Evolutionary conservation across 768 basidiomycete species (phyloP), one percentile per base, ranked within the genome.

Genomic region (Russula dissimulans): DNA sequence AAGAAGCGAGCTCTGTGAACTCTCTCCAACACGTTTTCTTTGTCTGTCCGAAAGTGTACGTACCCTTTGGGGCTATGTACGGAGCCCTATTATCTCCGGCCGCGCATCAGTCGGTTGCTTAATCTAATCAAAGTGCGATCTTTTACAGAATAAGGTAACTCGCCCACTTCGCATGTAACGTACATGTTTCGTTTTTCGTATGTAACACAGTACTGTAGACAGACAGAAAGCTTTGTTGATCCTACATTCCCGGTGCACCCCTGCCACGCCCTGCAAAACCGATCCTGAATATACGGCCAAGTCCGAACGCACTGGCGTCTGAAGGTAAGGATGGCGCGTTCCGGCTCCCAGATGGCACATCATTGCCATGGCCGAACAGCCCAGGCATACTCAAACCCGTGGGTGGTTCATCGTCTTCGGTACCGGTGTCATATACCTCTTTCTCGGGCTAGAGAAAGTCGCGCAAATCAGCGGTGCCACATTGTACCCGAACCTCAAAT

Each of bases 211-310:
- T 29, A 31, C 12, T 11, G 46, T 44, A 31, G 29, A 32, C 11
- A 32, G 5, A 39, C 6, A 31, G 39, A 43, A 39, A 22, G 15
- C 18, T 11, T 17, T 17, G 47, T 39, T 29, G 32, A 56, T 17
- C 7, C 18, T 47, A 53, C 6, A 9, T 41, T 22, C 54, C 12
- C 4, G 22, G 15, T 26, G 44, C 32, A 29, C 51, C 51, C 14
- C 54, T 45, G 22, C 83, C 81, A 57, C 84, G 73, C 26, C 83
- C 85, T 46, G 85, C 79, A 66, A 78, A 81, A 5, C 85, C 85
- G 60, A 86, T 68, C 39, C 86, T 76, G 67, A 84, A 79, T 31
- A 74, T 5, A 3, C 65, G 54, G 17, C 66, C 62, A 50, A 65
- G 18, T 42, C 69, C 62, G 60, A 59, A 60, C 39, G 64, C 53